Evolutionary conservation across 2,329 filamentous ascomycete genomes (phyloP), one percentile per base, ranked within the genome.

Genomic region (Cladophialophora psammophila): DNA sequence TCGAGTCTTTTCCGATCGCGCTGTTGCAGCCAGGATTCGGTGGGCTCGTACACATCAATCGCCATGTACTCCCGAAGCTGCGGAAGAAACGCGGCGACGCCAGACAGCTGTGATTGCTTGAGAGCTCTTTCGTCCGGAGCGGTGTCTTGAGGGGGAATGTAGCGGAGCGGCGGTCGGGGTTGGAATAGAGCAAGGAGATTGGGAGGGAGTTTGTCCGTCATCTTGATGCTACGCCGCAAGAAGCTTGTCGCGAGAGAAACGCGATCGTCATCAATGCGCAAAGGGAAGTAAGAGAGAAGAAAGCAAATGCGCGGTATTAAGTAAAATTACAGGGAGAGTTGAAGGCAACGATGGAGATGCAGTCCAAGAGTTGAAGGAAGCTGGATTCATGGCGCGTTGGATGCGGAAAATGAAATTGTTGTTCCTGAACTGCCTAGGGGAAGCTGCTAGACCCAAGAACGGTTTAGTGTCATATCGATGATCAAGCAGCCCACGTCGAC

Each of bases 141-240:
- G 78, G 91, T 85, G 80, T 98, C 94, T 74, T 86, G 85, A 6
- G 93, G 92, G 68, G 91, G 90, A 68, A 97, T 88, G 86, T 92
- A 98, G 80, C 93, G 91, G 77, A 98, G 83, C 67, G 94, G 91
- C 74, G 95, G 95, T 67, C 95, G 92, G 77, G 95, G 92, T 81
- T 94, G 92, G 83, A 99, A 99, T 73, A 98, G 92, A 80, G 92
- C 91, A 75, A 98, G 86, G 67, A 98, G 87, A 78, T 96, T 94
- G 64, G 91, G 92, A 66, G 95, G 94, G 20, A 99, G 90, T 81
- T 96, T 95, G 85, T 97, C 94, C 59, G 95, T 98, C 95, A 98
- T 99, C 69, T 74, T 83, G 74, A 58, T 48, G 59, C 36, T 34
- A 31, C 45, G 40, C 34, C 52, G 72, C 73, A 54, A 74, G 72